A percentile compares a stretch with the other conserved stretches of the same genome.
Conservation (phyloP, 2,329 filamentous ascomycete genomes). For the Fusarium siculi region DNA sequence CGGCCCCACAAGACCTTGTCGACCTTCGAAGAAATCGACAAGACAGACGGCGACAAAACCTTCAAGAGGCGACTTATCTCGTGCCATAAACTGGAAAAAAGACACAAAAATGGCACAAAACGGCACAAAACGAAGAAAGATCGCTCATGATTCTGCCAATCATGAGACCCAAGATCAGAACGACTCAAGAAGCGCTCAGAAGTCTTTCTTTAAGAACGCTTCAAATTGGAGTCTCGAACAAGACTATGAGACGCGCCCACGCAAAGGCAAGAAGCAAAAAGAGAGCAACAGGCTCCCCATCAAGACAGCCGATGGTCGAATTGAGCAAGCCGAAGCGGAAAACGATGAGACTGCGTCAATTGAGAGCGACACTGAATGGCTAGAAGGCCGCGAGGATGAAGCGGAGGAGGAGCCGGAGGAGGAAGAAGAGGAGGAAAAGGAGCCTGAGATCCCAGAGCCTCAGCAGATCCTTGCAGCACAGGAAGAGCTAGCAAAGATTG, state of each 20-base stretch:
- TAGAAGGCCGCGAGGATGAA: slow-evolving; percentile 69
- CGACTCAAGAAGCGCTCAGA: slow-evolving; percentile 58
- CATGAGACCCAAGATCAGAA: slow-evolving; percentile 53
- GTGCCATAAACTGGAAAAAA: slow-evolving; percentile 5
- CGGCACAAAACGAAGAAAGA: slow-evolving; percentile 67
- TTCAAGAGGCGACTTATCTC: slow-evolving; percentile 20
- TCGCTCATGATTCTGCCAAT: slow-evolving; percentile 63
- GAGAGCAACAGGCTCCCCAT: slow-evolving; percentile 84
- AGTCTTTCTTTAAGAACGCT: slow-evolving; percentile 77
- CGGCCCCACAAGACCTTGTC: slow-evolving; percentile 1
- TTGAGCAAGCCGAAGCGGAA: slow-evolving; percentile 68
- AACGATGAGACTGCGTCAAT: slow-evolving; percentile 70
- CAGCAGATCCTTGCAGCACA: slow-evolving; percentile 89
- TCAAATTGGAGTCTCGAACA: slow-evolving; percentile 92
- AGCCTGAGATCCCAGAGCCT: slow-evolving; percentile 75
- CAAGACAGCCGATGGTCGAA: slow-evolving; percentile 80
- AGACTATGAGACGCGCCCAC: slow-evolving; percentile 83
- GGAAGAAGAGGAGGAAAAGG: slow-evolving; percentile 60
- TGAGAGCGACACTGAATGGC: slow-evolving; percentile 71
- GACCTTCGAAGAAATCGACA: slow-evolving; percentile 32
- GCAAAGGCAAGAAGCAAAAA: slow-evolving; percentile 80
- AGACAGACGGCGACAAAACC: slow-evolving; percentile 30
- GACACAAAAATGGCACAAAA: slow-evolving; percentile 57
- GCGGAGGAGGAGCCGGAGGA: slow-evolving; percentile 59
- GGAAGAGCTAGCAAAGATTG: slow-evolving; percentile 89